Evolutionary conservation across 2,329 filamentous ascomycete genomes (phyloP).

Genomic region (Penicillium sp.): DNA sequence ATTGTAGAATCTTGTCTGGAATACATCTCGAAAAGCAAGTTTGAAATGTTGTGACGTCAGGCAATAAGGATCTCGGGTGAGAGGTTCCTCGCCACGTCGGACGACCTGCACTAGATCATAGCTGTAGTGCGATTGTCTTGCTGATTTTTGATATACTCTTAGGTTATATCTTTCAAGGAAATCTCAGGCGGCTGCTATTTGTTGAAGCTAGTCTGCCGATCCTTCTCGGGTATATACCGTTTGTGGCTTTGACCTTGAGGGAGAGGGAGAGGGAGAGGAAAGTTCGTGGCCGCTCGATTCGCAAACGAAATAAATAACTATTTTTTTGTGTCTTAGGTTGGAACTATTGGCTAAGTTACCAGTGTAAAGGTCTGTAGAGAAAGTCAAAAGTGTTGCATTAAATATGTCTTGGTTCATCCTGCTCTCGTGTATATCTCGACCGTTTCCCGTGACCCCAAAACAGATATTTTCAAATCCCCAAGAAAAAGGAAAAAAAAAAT

Average conservation of each 20-base stretch:
- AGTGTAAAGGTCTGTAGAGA: no score
- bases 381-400: not conserved
- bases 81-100: not conserved
- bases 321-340: no score
- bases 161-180: no score
- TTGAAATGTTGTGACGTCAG: not conserved
- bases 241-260: no score
- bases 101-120: not conserved
- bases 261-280: no score
- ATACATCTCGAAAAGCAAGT: not conserved
- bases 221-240: no score
- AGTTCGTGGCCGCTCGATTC: no score
- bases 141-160: not conserved
- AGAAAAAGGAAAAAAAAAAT: not conserved
- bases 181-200: no score
- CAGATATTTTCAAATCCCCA: not conserved
- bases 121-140: not conserved
- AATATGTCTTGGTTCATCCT: not conserved
- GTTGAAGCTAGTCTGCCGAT: no score
- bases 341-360: no score
- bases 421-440: not conserved
- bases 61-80: not conserved
- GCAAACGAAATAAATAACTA: no score
- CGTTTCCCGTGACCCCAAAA: not conserved
- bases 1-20: not conserved